Conservation (phyloP, 2,329 filamentous ascomycete species). For the Alternaria dauci region DNA sequence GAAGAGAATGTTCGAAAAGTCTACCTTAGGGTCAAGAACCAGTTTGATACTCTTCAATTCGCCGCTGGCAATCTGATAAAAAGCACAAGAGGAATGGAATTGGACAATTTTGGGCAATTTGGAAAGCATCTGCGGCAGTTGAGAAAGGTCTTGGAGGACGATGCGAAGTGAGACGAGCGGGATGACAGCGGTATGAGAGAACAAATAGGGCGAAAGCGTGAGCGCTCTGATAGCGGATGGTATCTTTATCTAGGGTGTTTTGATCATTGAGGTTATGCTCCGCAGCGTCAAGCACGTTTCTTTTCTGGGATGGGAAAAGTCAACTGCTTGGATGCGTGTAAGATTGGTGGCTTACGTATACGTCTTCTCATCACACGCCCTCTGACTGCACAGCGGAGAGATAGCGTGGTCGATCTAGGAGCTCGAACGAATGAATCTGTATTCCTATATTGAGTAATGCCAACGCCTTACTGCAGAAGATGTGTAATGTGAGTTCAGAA, state of each 20-base stretch:
- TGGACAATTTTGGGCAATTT: constrained; percentile 36
- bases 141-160: constrained; percentile 20
- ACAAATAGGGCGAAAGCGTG: background rate
- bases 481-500: constrained; percentile 15
- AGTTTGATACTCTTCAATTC: constrained; percentile 25
- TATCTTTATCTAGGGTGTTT: background rate
- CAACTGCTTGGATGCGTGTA: background rate
- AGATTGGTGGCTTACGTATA: background rate
- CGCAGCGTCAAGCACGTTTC: background rate
- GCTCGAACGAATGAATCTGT: background rate
- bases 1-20: constrained; percentile 32
- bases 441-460: background rate
- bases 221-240: background rate
- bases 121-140: constrained; percentile 29
- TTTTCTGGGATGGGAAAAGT: background rate
- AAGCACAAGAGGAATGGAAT: constrained; percentile 25
- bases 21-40: constrained; percentile 29
- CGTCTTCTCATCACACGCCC: background rate
- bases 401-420: background rate
- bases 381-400: too few species aligned
- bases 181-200: background rate
- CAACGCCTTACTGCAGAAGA: background rate
- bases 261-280: background rate
- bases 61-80: constrained; percentile 16
- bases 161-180: background rate